Percentiles rank a stretch among this genome's conserved stretches.
These are phyloP conservation scores for Metarhizium brunneum DNA, from an alignment of 2,329 filamentous ascomycete genomes.

Conservation along the genomic window DNA sequence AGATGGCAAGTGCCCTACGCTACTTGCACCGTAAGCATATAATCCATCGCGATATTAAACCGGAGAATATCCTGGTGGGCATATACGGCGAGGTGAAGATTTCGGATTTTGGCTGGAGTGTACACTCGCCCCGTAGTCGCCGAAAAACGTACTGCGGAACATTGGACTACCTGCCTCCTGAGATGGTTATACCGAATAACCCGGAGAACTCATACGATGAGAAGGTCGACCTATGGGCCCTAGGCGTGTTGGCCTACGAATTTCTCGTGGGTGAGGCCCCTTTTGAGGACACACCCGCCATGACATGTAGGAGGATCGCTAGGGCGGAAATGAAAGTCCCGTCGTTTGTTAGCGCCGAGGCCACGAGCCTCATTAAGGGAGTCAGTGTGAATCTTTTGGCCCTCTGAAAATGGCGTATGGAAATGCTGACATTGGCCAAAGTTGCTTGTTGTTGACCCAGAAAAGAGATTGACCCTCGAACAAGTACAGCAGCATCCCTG, in stretches of 20 bases:
- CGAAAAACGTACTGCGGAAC: constrained; percentile 17
- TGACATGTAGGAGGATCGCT: constrained; percentile 12
- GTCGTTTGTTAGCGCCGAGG: constrained; percentile 9
- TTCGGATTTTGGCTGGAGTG: constrained; percentile 20
- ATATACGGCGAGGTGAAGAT: constrained; percentile 19
- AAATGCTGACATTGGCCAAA: neutral
- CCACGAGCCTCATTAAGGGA: constrained; percentile 10
- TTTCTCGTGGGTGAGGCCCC: constrained; percentile 15
- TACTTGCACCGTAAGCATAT: constrained; percentile 21
- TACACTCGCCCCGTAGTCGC: constrained; percentile 15
- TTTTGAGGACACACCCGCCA: constrained; percentile 13
- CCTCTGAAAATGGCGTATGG: neutral
- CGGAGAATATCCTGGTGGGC: constrained; percentile 24
- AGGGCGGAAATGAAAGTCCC: constrained; percentile 14
- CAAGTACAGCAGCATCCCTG: constrained; percentile 13
- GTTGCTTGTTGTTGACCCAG: constrained; percentile 12
- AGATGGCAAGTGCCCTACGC: constrained; percentile 44
- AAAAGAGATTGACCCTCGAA: constrained; percentile 11
- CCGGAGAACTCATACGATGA: constrained; percentile 7
- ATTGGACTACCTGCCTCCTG: constrained; percentile 19
- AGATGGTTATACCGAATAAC: constrained; percentile 12
- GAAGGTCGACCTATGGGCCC: constrained; percentile 13
- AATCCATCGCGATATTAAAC: constrained; percentile 23
- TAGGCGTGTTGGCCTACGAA: constrained; percentile 17
- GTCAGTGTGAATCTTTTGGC: constrained; percentile 6